A percentile compares a stretch with the other conserved stretches of the same genome.
Conservation (phyloP, 192 early-diverging fungal genomes). For the Rhizophagus prolifer region DNA sequence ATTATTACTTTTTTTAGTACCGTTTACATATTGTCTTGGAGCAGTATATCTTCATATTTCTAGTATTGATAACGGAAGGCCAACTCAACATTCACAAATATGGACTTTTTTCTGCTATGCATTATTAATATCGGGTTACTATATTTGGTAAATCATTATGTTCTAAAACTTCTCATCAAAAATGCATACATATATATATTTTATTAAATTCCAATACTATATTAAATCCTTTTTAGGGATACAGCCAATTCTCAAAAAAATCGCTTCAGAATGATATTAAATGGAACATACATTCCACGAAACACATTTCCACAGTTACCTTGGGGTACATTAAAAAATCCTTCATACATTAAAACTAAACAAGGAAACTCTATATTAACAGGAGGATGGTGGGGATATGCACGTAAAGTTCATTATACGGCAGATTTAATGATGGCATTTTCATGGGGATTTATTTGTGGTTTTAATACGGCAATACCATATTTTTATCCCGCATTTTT, state of each 20-base stretch:
- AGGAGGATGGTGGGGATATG: conserved; percentile 72
- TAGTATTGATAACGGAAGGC: conserved; percentile 38
- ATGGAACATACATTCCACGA: conserved; percentile 44
- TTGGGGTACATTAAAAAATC: conserved; percentile 54
- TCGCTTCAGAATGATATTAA: conserved; percentile 48
- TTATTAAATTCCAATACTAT: background rate
- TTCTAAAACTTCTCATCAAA: background rate
- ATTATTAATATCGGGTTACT: conserved; percentile 40
- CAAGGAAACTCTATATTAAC: conserved; percentile 59
- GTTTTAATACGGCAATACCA: conserved; percentile 72
- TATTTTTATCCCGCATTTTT: conserved; percentile 94
- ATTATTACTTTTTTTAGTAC: conserved; percentile 29
- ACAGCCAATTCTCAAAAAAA: conserved; percentile 58
- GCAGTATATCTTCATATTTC: conserved; percentile 44
- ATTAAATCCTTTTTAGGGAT: conserved; percentile 30
- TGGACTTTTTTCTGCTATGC: conserved; percentile 40
- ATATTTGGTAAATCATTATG: conserved; percentile 33
- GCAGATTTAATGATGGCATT: conserved; percentile 88
- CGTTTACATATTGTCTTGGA: conserved; percentile 50
- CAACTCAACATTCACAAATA: conserved; percentile 33
- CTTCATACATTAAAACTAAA: conserved; percentile 64
- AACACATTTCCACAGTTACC: conserved; percentile 49
- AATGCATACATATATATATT: no score
- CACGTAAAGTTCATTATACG: conserved; percentile 72
- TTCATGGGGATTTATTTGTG: conserved; percentile 81